A percentile compares a stretch with the other conserved stretches of the same genome.
These are phyloP conservation scores for Wickerhamiella qilinensis DNA, from an alignment of 805 yeast species.

Conservation along the genomic window DNA sequence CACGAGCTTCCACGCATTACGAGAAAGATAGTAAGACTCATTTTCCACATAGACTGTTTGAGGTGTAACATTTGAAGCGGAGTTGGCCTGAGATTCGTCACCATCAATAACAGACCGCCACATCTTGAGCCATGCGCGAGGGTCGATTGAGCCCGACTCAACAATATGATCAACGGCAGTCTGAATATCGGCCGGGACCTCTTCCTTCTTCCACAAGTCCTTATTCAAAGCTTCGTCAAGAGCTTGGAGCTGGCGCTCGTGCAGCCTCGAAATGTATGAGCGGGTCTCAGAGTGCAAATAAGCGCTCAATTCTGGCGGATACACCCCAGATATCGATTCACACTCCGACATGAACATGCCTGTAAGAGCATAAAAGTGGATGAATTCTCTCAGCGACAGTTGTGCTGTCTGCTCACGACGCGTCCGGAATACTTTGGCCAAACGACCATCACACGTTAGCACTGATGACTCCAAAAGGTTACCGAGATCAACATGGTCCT, in stretches of 20 bases:
- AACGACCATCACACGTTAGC: conserved; percentile 53
- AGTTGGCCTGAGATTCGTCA: background rate
- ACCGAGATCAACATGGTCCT: conserved; percentile 43
- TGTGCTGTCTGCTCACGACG: conserved; percentile 55
- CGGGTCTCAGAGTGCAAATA: conserved; percentile 51
- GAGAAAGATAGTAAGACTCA: conserved; percentile 41
- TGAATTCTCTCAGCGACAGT: conserved; percentile 41
- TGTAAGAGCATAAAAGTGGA: conserved; percentile 48
- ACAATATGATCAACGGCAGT: conserved; percentile 33
- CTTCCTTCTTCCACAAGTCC: conserved; percentile 69
- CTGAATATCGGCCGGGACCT: conserved; percentile 36
- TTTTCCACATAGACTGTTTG: conserved; percentile 30
- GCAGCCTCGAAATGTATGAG: conserved; percentile 40
- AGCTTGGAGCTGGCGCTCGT: conserved; percentile 31
- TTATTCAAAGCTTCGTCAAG: conserved; percentile 37
- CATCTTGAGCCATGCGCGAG: conserved; percentile 28
- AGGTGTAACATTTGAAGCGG: background rate
- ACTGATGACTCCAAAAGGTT: conserved; percentile 50
- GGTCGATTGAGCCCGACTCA: conserved; percentile 31
- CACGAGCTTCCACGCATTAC: conserved; percentile 29
- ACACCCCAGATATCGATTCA: conserved; percentile 62
- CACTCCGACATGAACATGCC: conserved; percentile 65
- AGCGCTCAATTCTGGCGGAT: conserved; percentile 45
- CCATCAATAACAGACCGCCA: conserved; percentile 5
- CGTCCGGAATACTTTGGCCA: conserved; percentile 63